Evolutionary conservation across 495 filamentous ascomycete species (phyloP), one percentile per base, ranked within the genome.

Genomic region (Lophiostoma macrostomum): DNA sequence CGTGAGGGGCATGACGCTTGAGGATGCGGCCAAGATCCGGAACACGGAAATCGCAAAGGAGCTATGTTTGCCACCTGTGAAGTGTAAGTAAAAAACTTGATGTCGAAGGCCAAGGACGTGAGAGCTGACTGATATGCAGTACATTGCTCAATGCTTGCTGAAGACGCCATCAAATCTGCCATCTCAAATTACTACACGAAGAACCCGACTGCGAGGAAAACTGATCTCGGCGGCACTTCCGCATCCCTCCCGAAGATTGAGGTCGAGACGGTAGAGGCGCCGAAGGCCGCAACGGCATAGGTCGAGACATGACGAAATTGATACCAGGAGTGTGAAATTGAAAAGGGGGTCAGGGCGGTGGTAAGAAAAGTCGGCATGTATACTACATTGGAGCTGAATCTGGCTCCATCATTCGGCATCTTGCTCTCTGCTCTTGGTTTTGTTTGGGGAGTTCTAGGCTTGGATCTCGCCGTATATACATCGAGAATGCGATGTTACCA

Each of bases 101-200:
- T n/a, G n/a, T n/a, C n/a, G n/a, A n/a, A n/a, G n/a, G n/a, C n/a
- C n/a, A n/a, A n/a, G n/a, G n/a, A n/a, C n/a, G 18, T 42, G 22
- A 42, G 18, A 25, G 35, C 20, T 5, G 30, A 39, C 32, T 1
- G 11, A 35, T 12, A 25, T 31, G 64, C 53, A 89, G 85, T 96
- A 24, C 94, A 99, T 73, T 99, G 94, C 80, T 96, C 91, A 51
- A 96, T 99, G 88, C 83, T 99, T 52, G 94, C 94, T 22, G 94
- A 99, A 74, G 91, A 99, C 69, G 94, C 94, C 53, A 96, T 99
- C 80, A 96, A 96, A 74, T 91, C 89, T n/a, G 94, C 94, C 51
- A 96, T 97, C 70, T 86, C 83, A 46, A 91, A 98, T 71, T 97
- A 96, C 77, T 90, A 95, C 77, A 89, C 83, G 67, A 97, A 97